phyloP scores from a whole-genome alignment of 495 filamentous ascomycete species.

The Elasticomyces elasticus region DNA sequence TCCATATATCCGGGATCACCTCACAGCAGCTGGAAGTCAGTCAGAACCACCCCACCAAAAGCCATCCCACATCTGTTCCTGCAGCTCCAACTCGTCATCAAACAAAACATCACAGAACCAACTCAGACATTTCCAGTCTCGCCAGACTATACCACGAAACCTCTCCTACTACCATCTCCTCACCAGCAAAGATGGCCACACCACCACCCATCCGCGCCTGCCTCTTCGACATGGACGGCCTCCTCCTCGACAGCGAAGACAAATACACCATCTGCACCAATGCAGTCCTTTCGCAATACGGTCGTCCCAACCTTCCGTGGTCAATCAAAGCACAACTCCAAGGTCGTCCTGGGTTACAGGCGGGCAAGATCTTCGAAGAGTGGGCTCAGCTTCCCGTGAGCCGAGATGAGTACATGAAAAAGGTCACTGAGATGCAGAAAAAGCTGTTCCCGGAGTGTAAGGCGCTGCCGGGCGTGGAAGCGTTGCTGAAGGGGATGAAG shows the following conservation, averaged over 20 bases:
- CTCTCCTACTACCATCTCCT: background rate
- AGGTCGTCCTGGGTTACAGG: constrained; percentile 71
- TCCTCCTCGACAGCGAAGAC: constrained; percentile 90
- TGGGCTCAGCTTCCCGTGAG: constrained; percentile 85
- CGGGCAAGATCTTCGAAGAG: constrained; percentile 53
- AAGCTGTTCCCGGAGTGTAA: constrained; percentile 61
- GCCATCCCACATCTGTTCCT: too few species aligned
- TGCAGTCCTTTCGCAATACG: constrained; percentile 62
- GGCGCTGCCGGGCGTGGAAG: constrained; percentile 68
- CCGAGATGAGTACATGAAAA: constrained; percentile 49
- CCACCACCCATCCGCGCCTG: constrained; percentile 59
- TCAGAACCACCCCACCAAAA: too few species aligned
- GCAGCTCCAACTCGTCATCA: too few species aligned
- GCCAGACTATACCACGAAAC: background rate
- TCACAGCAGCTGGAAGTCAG: too few species aligned
- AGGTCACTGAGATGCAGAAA: constrained; percentile 51
- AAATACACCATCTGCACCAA: constrained; percentile 80
- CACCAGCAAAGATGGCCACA: too few species aligned
- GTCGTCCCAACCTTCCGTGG: constrained; percentile 71
- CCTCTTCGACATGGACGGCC: constrained; percentile 98
- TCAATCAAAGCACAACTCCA: constrained; percentile 87
- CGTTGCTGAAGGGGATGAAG: constrained; percentile 50
- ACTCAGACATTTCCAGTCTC: too few species aligned
- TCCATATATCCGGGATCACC: too few species aligned
- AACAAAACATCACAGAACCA: too few species aligned